Conservation (phyloP, 1,284 basidiomycete genomes). For the Leucoagaricus sp. region DNA sequence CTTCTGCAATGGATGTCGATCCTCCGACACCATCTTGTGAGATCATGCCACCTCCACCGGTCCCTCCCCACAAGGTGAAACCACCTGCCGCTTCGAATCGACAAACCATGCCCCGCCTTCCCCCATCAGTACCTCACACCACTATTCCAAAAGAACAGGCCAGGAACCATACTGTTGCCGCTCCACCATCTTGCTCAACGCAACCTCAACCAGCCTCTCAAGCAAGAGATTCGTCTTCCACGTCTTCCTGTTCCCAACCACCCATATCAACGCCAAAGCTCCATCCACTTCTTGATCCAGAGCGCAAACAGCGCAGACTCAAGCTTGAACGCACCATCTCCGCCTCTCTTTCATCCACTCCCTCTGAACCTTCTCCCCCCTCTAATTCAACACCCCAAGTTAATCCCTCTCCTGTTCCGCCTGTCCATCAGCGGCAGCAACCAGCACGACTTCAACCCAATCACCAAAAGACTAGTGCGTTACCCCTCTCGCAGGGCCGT, state of each 20-base stretch:
- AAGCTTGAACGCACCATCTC: constrained; percentile 15
- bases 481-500: neutral
- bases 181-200: neutral
- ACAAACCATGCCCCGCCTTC: neutral
- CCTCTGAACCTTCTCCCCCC: neutral
- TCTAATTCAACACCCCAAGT: neutral
- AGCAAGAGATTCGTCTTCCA: neutral
- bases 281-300: constrained; percentile 13
- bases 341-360: constrained; percentile 5
- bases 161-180: neutral
- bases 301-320: constrained; percentile 13
- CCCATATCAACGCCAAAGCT: constrained; percentile 1
- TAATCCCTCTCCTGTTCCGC: neutral
- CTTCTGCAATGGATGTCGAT: neutral
- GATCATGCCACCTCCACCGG: constrained; percentile 11
- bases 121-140: neutral
- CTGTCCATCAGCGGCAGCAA: neutral
- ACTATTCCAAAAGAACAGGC: neutral
- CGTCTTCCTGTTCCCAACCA: neutral
- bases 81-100: neutral
- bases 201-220: neutral
- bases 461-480: neutral
- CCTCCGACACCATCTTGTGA: constrained; percentile 4
- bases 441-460: neutral
- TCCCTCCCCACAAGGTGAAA: neutral